Evolutionary conservation across 1,139 yeast genomes (phyloP).

Genomic region (Zygosaccharomyces sapae): DNA sequence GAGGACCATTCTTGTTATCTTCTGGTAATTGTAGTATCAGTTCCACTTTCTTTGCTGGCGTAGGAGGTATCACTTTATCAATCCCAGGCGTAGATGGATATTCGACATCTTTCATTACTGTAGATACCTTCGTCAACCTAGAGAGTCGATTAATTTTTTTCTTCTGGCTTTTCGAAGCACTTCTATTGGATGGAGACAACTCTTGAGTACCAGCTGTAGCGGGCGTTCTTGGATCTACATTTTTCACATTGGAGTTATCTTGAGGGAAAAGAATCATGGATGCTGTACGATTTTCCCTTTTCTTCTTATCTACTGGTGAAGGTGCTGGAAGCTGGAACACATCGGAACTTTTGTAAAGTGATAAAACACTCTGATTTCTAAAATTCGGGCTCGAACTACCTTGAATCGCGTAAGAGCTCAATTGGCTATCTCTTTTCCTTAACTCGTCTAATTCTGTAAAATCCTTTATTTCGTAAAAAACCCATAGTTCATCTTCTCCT

Average conservation of each 20-base stretch:
- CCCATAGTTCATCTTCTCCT: constrained; percentile 25
- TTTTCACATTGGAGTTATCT: constrained; percentile 23
- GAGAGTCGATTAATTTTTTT: constrained; percentile 19
- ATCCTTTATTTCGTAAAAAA: constrained; percentile 25
- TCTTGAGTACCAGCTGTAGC: neutral
- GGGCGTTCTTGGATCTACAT: constrained; percentile 1
- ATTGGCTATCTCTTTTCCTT: constrained; percentile 24
- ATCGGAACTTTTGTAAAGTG: constrained; percentile 26
- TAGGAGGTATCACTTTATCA: constrained; percentile 51
- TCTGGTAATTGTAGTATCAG: constrained; percentile 33
- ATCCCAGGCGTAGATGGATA: constrained; percentile 43
- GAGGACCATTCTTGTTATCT: constrained; percentile 2
- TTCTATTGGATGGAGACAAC: constrained; percentile 1
- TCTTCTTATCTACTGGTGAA: constrained; percentile 4
- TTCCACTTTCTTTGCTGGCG: constrained; percentile 65
- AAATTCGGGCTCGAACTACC: constrained; percentile 32
- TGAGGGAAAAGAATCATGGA: constrained; percentile 36
- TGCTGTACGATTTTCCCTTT: constrained; percentile 24
- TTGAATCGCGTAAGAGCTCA: constrained; percentile 32
- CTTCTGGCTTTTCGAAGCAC: constrained; percentile 4
- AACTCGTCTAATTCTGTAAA: constrained; percentile 19
- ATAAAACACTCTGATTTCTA: constrained; percentile 33
- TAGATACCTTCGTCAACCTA: constrained; percentile 28
- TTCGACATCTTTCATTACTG: constrained; percentile 35
- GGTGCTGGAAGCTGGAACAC: constrained; percentile 21